Percentiles rank a stretch among this genome's conserved stretches.
phyloP scores from a whole-genome alignment of 768 basidiomycete genomes.

The Rubroboletus pulcherrimus region DNA sequence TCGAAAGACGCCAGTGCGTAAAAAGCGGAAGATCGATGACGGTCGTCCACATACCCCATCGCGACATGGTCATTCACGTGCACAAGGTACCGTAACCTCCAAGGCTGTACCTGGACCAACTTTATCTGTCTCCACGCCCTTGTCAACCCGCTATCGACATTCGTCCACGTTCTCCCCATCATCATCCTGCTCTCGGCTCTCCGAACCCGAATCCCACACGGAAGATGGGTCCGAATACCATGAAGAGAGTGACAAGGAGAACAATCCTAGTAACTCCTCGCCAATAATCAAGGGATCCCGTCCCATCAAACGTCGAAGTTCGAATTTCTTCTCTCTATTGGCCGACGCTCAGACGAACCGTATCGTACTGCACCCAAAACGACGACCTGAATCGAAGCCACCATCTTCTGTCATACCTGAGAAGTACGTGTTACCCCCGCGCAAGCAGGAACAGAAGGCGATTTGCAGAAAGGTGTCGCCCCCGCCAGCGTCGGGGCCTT shows the following conservation, averaged over 20 bases:
- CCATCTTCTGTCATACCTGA: slow-evolving; percentile 14
- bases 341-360: slow-evolving; percentile 39
- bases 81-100: neutral
- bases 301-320: slow-evolving; percentile 17
- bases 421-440: slow-evolving; percentile 9
- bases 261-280: slow-evolving; percentile 6
- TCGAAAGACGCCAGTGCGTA: slow-evolving; percentile 33
- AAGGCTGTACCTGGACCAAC: neutral
- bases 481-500: neutral
- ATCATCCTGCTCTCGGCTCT: slow-evolving; percentile 5
- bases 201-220: slow-evolving; percentile 10
- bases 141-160: neutral
- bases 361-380: slow-evolving; percentile 31
- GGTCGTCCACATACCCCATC: neutral
- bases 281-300: slow-evolving; percentile 6
- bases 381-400: neutral
- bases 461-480: neutral
- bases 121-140: neutral
- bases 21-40: slow-evolving; percentile 18
- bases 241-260: slow-evolving; percentile 23
- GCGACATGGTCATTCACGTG: neutral
- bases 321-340: slow-evolving; percentile 38
- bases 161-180: slow-evolving; percentile 10
- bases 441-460: slow-evolving; percentile 9
- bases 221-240: slow-evolving; percentile 24